Conservation (phyloP, 2,329 filamentous ascomycete genomes). For the Pseudogymnoascus sp. region DNA sequence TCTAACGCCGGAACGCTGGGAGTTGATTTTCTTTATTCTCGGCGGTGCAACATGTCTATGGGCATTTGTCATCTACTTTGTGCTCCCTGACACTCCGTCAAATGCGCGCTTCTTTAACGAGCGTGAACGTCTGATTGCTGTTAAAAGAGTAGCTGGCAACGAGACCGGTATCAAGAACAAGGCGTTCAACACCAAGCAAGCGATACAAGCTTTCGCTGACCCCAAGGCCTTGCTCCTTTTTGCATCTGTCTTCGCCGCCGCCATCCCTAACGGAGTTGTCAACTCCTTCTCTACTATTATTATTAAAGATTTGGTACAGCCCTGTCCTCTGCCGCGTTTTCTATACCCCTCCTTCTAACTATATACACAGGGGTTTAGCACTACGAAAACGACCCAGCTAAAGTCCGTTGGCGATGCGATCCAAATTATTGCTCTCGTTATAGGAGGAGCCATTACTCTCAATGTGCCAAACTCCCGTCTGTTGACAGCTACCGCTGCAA, state of each 20-base stretch:
- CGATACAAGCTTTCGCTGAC: constrained; percentile 24
- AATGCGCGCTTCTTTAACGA: constrained; percentile 28
- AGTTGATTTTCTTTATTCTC: constrained; percentile 30
- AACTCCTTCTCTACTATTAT: constrained; percentile 33
- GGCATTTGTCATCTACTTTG: constrained; percentile 27
- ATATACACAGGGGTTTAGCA: constrained; percentile 25
- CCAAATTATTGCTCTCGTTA: constrained; percentile 31
- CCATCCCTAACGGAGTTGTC: constrained; percentile 23
- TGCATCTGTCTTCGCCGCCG: constrained; percentile 12
- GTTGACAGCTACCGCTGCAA: constrained; percentile 28
- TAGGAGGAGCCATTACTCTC: constrained; percentile 31
- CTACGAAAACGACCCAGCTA: constrained; percentile 30
- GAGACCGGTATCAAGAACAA: constrained; percentile 33
- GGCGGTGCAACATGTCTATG: constrained; percentile 31
- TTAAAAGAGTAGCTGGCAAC: constrained; percentile 28
- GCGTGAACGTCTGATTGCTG: constrained; percentile 27
- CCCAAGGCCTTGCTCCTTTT: constrained; percentile 28
- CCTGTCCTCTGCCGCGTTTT: background rate
- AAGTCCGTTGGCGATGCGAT: constrained; percentile 34
- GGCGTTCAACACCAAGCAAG: constrained; percentile 27
- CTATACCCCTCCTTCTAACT: background rate
- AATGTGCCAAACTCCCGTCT: constrained; percentile 30
- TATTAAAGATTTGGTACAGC: constrained; percentile 26
- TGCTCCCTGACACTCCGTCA: constrained; percentile 30
- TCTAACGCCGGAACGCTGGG: constrained; percentile 27